These are phyloP conservation scores for Leccinum ochraceum DNA, from an alignment of 768 basidiomycete genomes.

Conservation along the genomic window DNA sequence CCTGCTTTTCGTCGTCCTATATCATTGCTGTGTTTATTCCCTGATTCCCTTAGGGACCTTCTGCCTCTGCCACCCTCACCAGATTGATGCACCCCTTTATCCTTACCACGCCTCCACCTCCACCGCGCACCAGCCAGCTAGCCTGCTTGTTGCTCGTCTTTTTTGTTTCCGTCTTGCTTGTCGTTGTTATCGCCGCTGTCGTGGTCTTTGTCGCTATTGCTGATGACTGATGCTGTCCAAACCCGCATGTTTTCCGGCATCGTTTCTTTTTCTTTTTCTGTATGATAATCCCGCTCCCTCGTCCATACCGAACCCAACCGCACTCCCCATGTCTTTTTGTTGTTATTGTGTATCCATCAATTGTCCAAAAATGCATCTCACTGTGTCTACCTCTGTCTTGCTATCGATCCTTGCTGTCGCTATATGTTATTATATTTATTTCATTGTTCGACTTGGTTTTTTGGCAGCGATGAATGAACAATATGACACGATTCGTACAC, in stretches of 20 bases:
- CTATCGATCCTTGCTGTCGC: background rate
- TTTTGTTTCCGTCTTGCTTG: background rate
- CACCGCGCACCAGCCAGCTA: background rate
- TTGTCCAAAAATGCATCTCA: background rate
- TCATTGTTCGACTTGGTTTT: background rate
- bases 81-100: background rate
- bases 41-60: background rate
- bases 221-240: background rate
- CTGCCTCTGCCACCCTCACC: background rate
- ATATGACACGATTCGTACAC: background rate
- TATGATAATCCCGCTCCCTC: background rate
- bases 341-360: background rate
- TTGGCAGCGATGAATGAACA: background rate
- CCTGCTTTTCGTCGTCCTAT: constrained; percentile 17
- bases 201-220: background rate
- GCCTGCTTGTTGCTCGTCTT: background rate
- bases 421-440: background rate
- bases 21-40: constrained; percentile 18
- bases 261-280: background rate
- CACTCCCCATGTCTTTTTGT: background rate
- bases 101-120: background rate
- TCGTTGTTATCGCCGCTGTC: background rate
- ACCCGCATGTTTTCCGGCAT: background rate
- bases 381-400: background rate
- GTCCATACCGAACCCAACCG: background rate